phyloP scores from a whole-genome alignment of 768 basidiomycete genomes.

The Boletus insuetus region DNA sequence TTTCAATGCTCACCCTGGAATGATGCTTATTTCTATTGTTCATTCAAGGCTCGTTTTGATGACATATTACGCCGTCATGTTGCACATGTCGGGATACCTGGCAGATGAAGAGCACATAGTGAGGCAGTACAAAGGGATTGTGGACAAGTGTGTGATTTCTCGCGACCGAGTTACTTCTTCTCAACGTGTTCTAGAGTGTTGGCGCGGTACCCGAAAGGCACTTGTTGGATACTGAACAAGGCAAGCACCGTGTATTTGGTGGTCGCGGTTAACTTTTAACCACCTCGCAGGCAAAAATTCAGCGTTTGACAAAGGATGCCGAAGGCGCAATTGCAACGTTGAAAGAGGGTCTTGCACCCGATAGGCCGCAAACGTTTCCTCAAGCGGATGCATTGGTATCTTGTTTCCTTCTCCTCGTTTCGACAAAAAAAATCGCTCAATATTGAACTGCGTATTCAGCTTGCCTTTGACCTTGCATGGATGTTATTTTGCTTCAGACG shows the following conservation, averaged over 20 bases:
- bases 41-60: slow-evolving; percentile 64
- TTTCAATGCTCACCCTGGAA: background rate
- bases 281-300: slow-evolving; percentile 58
- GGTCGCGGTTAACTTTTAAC: background rate
- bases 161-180: background rate
- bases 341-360: slow-evolving; percentile 52
- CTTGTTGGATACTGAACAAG: slow-evolving; percentile 71
- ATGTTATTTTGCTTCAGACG: slow-evolving; percentile 59
- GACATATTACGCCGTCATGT: slow-evolving; percentile 73
- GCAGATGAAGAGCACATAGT: slow-evolving; percentile 67
- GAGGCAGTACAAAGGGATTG: slow-evolving; percentile 58
- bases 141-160: slow-evolving; percentile 49
- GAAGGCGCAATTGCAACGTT: slow-evolving; percentile 64
- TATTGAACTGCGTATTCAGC: slow-evolving; percentile 33
- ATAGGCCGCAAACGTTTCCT: slow-evolving; percentile 53
- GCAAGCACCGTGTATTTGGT: slow-evolving; percentile 31
- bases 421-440: background rate
- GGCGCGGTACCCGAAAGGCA: slow-evolving; percentile 59
- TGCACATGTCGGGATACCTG: slow-evolving; percentile 71
- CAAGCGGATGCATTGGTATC: slow-evolving; percentile 74
- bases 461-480: slow-evolving; percentile 80
- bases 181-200: slow-evolving; percentile 41
- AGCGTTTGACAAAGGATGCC: slow-evolving; percentile 67
- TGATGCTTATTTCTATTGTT: background rate
- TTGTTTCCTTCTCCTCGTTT: background rate